Conservation (phyloP, 163 green algal genomes). For the Volvox carteri region DNA sequence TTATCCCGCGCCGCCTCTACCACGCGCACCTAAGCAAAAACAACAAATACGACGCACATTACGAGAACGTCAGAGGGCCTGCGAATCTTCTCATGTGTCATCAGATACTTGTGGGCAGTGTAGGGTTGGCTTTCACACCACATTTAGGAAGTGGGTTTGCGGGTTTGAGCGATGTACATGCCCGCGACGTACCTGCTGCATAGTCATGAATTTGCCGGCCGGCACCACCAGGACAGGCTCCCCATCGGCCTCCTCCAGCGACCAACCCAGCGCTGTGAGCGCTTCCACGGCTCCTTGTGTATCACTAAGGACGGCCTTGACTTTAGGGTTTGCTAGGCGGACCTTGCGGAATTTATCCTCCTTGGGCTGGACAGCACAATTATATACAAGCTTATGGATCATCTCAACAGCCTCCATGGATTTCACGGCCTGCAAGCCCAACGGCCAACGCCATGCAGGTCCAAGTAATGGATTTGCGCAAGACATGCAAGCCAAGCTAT, state of each 20-base stretch:
- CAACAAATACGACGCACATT: too few relatives aligned
- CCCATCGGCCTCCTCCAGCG: constrained; percentile 43
- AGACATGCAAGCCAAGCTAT: too few relatives aligned
- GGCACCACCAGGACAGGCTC: constrained; percentile 59
- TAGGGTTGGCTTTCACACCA: too few relatives aligned
- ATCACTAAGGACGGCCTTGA: constrained; percentile 33
- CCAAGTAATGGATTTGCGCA: too few relatives aligned
- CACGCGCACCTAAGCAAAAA: constrained; percentile 61
- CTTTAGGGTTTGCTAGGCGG: constrained; percentile 30
- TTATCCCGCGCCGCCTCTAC: constrained; percentile 63
- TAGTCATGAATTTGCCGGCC: constrained; percentile 58
- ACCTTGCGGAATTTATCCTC: constrained; percentile 64
- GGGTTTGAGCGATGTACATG: too few relatives aligned
- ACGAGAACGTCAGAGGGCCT: too few relatives aligned
- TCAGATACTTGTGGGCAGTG: too few relatives aligned
- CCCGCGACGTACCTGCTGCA: constrained; percentile 70
- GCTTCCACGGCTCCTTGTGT: constrained; percentile 15
- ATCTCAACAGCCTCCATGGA: constrained; percentile 60
- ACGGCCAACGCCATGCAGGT: background rate
- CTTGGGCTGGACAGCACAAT: constrained; percentile 59
- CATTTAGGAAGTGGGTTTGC: too few relatives aligned
- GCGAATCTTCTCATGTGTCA: too few relatives aligned
- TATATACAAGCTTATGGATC: constrained; percentile 68
- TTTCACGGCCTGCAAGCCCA: constrained; percentile 53
- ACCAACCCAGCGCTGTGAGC: constrained; percentile 59